Conservation (phyloP, 805 yeast species). For the Candida peoriensis region DNA sequence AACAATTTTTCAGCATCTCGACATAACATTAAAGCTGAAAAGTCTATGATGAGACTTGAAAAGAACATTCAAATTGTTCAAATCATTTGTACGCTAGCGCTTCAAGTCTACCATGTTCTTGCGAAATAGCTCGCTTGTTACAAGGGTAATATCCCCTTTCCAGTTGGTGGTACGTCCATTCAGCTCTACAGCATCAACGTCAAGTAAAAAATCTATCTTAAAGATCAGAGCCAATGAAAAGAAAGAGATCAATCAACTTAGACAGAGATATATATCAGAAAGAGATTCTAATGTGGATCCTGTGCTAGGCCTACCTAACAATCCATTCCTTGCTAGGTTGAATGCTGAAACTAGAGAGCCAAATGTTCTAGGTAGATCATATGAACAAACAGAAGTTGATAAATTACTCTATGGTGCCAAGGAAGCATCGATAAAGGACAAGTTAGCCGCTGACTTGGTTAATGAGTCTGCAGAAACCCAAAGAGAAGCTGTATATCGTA, state of each 20-base stretch:
- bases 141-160: slow-evolving; percentile 12
- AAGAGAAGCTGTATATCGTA: slow-evolving; percentile 64
- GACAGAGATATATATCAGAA: slow-evolving; percentile 23
- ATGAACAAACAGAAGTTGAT: slow-evolving; percentile 61
- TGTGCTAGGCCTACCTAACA: slow-evolving; percentile 66
- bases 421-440: slow-evolving; percentile 42
- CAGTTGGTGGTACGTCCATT: slow-evolving; percentile 8
- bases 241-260: slow-evolving; percentile 22
- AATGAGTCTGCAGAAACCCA: slow-evolving; percentile 46
- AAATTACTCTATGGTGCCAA: slow-evolving; percentile 75
- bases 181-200: slow-evolving; percentile 6
- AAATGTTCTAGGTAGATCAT: slow-evolving; percentile 55
- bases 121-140: not conserved
- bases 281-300: slow-evolving; percentile 51
- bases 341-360: slow-evolving; percentile 64
- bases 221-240: slow-evolving; percentile 21
- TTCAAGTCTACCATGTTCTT: not conserved
- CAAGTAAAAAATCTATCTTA: slow-evolving; percentile 19
- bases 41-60: too few species aligned
- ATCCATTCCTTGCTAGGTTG: slow-evolving; percentile 65
- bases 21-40: too few species aligned
- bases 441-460: slow-evolving; percentile 18
- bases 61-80: too few species aligned
- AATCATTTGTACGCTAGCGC: too few species aligned
- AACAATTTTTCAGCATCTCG: too few species aligned